Base-by-base conservation (phyloP, 371 early-diverging fungal species). In the Rhizopus sp. region DNA sequence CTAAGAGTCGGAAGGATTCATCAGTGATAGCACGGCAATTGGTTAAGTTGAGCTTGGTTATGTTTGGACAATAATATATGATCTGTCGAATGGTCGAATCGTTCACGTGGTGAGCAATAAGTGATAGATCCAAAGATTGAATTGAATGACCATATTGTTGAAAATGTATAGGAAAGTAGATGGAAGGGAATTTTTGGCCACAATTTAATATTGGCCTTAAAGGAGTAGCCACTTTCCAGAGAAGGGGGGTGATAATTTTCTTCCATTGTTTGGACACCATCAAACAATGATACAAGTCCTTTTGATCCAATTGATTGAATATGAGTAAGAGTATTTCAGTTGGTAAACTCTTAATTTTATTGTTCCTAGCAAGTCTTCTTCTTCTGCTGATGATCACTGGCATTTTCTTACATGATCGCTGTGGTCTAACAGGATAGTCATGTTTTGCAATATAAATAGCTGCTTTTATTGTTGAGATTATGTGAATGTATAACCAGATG, bases 191-290 rank as follows among this genome's bases (percentile, higher is more conserved):
- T 7, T 54, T 52, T 35, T 63, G 59, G 40, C 61, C 38, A 29
- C 66, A 69, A 29, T 64, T 63, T 7, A 71, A 34, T 38, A 66
- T 56, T 12, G 62, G 60, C 4, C 56, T 34, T 13, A 33, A 57
- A 30, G 68, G 70, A 31, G 54, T 32, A 37, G 69, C 64, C n/a
- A 64, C 63, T 56, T 41, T 68, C 76, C 76, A 76, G 30, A 76
- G 42, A 46, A 72, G 61, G 9, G 73, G 73, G n/a, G 66, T 68
- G 38, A 55, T 57, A 32, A 76, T 47, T 34, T 54, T 44, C 61
- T 70, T 65, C 76, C 76, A 76, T 17, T 57, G 68, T 29, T 59
- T 66, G 49, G 59, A 61, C 12, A 76, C 76, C 5, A 55, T 50
- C 8, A 68, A 62, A 37, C 68, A 69, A 29, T 68, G 57, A 13